phyloP scores from a whole-genome alignment of 2,329 filamentous ascomycete species.

The Xylariales sp. region DNA sequence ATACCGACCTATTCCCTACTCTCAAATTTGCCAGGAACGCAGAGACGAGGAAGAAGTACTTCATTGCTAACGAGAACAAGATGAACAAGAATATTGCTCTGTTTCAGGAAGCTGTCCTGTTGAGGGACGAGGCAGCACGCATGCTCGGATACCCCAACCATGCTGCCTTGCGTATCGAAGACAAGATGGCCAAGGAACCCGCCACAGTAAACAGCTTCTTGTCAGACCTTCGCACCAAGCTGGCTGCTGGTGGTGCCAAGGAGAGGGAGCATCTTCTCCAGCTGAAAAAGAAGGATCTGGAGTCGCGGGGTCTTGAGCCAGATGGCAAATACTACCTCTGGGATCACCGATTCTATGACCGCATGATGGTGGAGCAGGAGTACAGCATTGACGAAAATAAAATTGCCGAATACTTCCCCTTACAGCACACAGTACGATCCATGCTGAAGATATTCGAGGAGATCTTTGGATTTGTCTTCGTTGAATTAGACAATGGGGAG shows the following conservation, averaged over 20 bases:
- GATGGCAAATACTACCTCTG: conserved; percentile 76
- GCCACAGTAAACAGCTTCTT: conserved; percentile 70
- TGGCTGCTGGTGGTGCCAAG: conserved; percentile 64
- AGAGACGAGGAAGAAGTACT: conserved; percentile 63
- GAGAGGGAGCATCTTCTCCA: conserved; percentile 67
- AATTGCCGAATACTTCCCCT: conserved; percentile 80
- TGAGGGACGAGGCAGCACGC: conserved; percentile 74
- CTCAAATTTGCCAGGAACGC: conserved; percentile 72
- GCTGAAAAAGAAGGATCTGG: conserved; percentile 67
- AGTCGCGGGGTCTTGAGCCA: conserved; percentile 51
- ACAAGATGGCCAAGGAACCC: conserved; percentile 80
- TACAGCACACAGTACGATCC: conserved; percentile 65
- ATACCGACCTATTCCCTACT: conserved; percentile 73
- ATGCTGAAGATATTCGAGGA: conserved; percentile 84
- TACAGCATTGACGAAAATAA: conserved; percentile 74
- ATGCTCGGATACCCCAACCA: conserved; percentile 74
- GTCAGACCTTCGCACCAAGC: conserved; percentile 60
- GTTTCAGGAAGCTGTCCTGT: conserved; percentile 69
- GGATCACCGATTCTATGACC: conserved; percentile 78
- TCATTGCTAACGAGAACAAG: conserved; percentile 77
- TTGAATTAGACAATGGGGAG: conserved; percentile 65
- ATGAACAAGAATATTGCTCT: conserved; percentile 66
- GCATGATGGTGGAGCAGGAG: conserved; percentile 74
- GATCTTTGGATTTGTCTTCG: conserved; percentile 74
- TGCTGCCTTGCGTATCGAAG: conserved; percentile 69